These are phyloP conservation scores for Colletotrichum higginsianum DNA, from an alignment of 2,329 filamentous ascomycete genomes.

Conservation along the genomic window DNA sequence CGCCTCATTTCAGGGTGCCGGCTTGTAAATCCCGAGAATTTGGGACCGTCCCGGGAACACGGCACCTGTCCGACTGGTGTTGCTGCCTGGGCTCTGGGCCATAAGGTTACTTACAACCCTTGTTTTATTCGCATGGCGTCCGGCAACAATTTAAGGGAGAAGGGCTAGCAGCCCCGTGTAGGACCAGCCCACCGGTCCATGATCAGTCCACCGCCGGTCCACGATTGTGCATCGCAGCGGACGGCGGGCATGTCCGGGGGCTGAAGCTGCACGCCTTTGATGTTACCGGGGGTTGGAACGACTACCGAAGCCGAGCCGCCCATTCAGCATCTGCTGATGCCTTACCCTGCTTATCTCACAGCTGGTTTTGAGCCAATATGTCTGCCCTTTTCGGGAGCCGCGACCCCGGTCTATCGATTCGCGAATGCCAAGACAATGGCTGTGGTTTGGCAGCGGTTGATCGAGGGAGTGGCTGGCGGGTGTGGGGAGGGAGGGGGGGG, in stretches of 20 bases:
- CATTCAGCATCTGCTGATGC: too few relatives aligned
- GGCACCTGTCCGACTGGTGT: not conserved
- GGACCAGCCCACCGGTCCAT: too few relatives aligned
- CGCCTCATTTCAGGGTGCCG: not conserved
- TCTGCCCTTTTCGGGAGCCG: not conserved
- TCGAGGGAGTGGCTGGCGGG: not conserved
- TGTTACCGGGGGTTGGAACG: too few relatives aligned
- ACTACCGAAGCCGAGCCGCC: too few relatives aligned
- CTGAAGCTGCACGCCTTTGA: too few relatives aligned
- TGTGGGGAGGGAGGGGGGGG: too few relatives aligned
- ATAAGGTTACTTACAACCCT: not conserved
- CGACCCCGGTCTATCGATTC: not conserved
- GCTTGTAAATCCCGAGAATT: not conserved
- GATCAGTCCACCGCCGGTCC: too few relatives aligned
- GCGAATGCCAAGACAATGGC: not conserved
- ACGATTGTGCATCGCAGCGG: too few relatives aligned
- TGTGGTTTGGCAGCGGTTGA: not conserved
- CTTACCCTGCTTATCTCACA: too few relatives aligned
- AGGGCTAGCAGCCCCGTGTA: not conserved
- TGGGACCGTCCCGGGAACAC: conserved; percentile 2
- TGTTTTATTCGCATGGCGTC: not conserved
- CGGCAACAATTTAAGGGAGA: not conserved
- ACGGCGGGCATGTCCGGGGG: too few relatives aligned
- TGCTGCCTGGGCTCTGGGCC: not conserved
- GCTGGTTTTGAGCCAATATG: not conserved